Conservation (phyloP, 306 rosid species). For the Prunus salicina region DNA sequence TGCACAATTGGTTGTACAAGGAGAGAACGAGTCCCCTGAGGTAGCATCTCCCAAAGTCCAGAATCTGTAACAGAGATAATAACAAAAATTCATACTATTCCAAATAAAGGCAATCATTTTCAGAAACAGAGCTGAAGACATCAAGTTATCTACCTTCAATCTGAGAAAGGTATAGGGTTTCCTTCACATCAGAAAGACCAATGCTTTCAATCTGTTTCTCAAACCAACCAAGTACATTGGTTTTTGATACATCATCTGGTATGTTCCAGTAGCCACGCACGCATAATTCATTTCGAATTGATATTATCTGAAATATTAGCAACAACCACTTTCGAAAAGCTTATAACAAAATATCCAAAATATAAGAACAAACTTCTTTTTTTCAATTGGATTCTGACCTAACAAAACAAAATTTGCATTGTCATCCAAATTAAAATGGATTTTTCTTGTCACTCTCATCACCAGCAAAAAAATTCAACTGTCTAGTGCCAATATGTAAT, state of each 20-base stretch:
- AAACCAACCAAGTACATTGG: slow-evolving; percentile 56
- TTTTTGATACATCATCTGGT: slow-evolving; percentile 45
- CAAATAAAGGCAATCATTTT: slow-evolving; percentile 12
- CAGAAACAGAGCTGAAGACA: neutral
- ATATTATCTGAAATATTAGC: slow-evolving; percentile 50
- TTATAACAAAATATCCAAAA: neutral
- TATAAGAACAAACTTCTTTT: neutral
- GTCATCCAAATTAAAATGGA: neutral
- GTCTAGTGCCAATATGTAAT: neutral
- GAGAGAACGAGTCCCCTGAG: slow-evolving; percentile 67
- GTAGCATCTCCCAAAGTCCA: slow-evolving; percentile 67
- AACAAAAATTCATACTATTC: neutral
- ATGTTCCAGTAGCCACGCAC: slow-evolving; percentile 87
- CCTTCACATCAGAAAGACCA: slow-evolving; percentile 53
- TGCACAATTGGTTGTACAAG: slow-evolving; percentile 65
- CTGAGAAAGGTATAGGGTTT: slow-evolving; percentile 74
- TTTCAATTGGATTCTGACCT: neutral
- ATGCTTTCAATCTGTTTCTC: slow-evolving; percentile 47
- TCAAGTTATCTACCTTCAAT: slow-evolving; percentile 46
- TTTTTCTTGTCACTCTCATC: neutral
- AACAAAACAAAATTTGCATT: neutral
- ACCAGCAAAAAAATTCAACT: neutral
- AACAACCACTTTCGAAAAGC: neutral
- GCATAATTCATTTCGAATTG: slow-evolving; percentile 55
- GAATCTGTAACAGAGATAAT: slow-evolving; percentile 50